Conservation (phyloP, 129 eudicot genomes). For the Deinandra increscens region DNA sequence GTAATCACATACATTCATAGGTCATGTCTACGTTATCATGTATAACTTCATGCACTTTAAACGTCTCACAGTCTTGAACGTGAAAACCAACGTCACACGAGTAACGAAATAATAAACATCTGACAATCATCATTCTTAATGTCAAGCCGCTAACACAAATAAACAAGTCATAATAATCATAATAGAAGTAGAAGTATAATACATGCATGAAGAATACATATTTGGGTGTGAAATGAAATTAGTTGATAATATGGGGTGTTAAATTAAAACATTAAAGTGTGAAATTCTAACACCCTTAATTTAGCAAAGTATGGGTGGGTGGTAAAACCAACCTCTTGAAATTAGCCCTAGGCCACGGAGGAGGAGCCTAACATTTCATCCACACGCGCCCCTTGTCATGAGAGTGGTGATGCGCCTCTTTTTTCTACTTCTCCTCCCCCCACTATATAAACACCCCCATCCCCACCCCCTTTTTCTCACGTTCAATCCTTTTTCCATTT, state of each 20-base stretch:
- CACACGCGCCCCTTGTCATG: slow-evolving; percentile 40
- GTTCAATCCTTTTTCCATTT: slow-evolving; percentile 18
- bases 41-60: too few species aligned
- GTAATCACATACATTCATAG: too few species aligned
- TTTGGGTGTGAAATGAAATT: neutral
- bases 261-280: neutral
- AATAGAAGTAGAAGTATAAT: too few species aligned
- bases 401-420: slow-evolving; percentile 30
- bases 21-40: too few species aligned
- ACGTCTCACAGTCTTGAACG: too few species aligned
- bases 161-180: too few species aligned
- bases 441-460: slow-evolving; percentile 36
- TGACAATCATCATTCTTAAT: too few species aligned
- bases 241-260: neutral
- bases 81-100: too few species aligned
- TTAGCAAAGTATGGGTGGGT: slow-evolving; percentile 40
- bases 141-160: too few species aligned
- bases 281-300: slow-evolving; percentile 27
- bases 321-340: slow-evolving; percentile 52
- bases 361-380: slow-evolving; percentile 38
- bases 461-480: slow-evolving; percentile 25
- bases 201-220: too few species aligned
- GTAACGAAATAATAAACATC: too few species aligned
- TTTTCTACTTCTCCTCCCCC: neutral
- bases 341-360: slow-evolving; percentile 55